These are phyloP conservation scores for Naganishia liquefaciens DNA, from an alignment of 1,284 basidiomycete species.

Conservation along the genomic window DNA sequence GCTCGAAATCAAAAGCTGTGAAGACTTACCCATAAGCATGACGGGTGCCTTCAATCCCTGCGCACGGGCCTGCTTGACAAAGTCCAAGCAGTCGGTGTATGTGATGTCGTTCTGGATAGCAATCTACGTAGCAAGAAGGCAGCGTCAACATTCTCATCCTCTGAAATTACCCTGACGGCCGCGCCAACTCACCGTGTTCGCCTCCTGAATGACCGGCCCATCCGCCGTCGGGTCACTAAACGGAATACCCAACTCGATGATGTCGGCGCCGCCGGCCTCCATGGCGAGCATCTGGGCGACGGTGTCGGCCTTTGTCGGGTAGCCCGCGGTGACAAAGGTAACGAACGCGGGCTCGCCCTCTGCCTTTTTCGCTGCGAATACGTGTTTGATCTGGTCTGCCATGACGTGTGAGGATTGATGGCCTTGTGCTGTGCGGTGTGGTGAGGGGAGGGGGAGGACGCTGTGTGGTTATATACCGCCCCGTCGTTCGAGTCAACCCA, in stretches of 20 bases:
- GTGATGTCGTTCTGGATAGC: conserved; percentile 77
- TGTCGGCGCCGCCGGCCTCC: conserved; percentile 87
- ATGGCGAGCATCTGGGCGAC: conserved; percentile 86
- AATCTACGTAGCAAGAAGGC: conserved; percentile 58
- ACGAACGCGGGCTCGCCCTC: conserved; percentile 66
- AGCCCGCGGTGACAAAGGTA: conserved; percentile 90
- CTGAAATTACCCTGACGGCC: too few relatives aligned
- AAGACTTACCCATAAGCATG: conserved; percentile 79
- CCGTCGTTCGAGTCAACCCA: not conserved
- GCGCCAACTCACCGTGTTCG: conserved; percentile 71
- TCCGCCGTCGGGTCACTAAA: conserved; percentile 98
- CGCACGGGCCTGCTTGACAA: conserved; percentile 74
- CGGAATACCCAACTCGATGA: conserved; percentile 94
- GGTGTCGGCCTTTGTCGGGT: conserved; percentile 74
- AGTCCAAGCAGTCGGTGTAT: conserved; percentile 72
- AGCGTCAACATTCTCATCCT: too few relatives aligned
- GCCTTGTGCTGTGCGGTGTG: not conserved
- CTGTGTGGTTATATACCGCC: not conserved
- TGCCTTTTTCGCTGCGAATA: conserved; percentile 70
- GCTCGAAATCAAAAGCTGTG: too few relatives aligned
- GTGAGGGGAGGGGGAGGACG: not conserved
- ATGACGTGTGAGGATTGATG: conserved; percentile 54
- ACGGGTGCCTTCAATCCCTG: conserved; percentile 83
- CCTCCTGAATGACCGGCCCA: conserved; percentile 85
- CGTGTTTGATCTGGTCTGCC: conserved; percentile 69